Base-by-base conservation (phyloP, 75 land plant genomes). In the Pinus taeda region DNA sequence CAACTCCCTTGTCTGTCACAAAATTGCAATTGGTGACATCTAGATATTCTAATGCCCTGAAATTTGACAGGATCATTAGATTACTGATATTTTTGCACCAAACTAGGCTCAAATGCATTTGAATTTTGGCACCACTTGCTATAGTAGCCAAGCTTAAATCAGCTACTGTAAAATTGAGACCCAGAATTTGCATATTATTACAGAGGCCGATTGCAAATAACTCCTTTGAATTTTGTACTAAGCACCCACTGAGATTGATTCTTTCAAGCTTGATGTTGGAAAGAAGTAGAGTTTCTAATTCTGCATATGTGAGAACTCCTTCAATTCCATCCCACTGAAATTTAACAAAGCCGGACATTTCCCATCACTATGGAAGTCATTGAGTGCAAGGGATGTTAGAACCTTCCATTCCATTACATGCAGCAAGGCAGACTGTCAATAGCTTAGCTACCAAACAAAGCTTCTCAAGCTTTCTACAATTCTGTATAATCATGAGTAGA, bases 1-100 rank as follows among this genome's bases (percentile, higher is more conserved):
- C 73, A 53, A 84, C 73, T 61, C 85, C 86, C 64, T 84, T 84
- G 69, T 84, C 86, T 6, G 79, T 82, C 6, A 84, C 81, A 69
- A 33, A 33, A 33, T 33, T 33, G 33, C 33, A 33, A 33, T 33
- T 33, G 33, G 33, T 33, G 33, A 33, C 33, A 33, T 33, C 33
- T 33, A 33, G 33, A 33, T 33, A 33, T 33, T 33, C 33, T 33
- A 33, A 33, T 33, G 1, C 33, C 33, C 33, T 33, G 33, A 33
- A 33, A 33, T 33, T 33, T 33, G 33, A 1, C 2, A 33, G 33
- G 33, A 33, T 33, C 33, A 1, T 33, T 33, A 33, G 2, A 33
- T 1, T 30, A 33, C 1, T 79, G 78, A 85, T 75, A 20, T 66
- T 37, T 60, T 74, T 74, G 58, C 86, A 82, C 45, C 78, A 78